Evolutionary conservation across 139 green algal species (phyloP), one percentile per base, ranked within the genome.

Genomic region (Pseudopediastrum boryanum): DNA sequence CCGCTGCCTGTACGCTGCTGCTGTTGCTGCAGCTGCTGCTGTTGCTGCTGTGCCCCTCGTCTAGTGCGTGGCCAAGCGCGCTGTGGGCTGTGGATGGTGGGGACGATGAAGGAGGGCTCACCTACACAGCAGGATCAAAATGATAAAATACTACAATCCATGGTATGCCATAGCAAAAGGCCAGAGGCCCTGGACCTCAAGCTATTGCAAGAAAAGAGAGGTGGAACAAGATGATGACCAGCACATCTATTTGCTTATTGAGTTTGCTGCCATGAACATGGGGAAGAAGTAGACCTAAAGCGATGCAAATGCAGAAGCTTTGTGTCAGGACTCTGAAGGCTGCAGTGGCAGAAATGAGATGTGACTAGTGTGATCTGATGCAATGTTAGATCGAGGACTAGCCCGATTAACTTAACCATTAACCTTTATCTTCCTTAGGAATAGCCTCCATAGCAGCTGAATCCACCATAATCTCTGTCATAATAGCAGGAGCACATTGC

Each of bases 71-170:
- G 8, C 4, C n/a, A 27, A 25, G 54, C 5, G 54, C 54, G 43
- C 9, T 41, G 59, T 2, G 29, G 39, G 7, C 41, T 62, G 62
- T 16, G 29, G 19, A 65, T n/a, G 39, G 29, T 74, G 2, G 74
- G 74, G 9, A 81, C 27, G 16, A 48, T 29, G 23, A 74, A 81
- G 44, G 74, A 65, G 3, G 62, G 44, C 74, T 81, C 74, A 4
- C 74, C 74, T 81, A 44, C 59, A 41, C 31, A 12, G 3, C 5
- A 38, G 7, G 31, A 38, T 64, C 5, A 29, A 64, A 27, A 6
- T 25, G n/a, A n/a, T n/a, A n/a, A n/a, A n/a, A n/a, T n/a, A n/a
- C n/a, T n/a, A n/a, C n/a, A n/a, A n/a, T n/a, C n/a, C n/a, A n/a
- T n/a, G n/a, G n/a, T n/a, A n/a, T n/a, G n/a, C n/a, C n/a, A n/a